Percentiles rank a stretch among this genome's conserved stretches.
phyloP scores from a whole-genome alignment of 495 filamentous ascomycete genomes.

The Aspergillus leporis region DNA sequence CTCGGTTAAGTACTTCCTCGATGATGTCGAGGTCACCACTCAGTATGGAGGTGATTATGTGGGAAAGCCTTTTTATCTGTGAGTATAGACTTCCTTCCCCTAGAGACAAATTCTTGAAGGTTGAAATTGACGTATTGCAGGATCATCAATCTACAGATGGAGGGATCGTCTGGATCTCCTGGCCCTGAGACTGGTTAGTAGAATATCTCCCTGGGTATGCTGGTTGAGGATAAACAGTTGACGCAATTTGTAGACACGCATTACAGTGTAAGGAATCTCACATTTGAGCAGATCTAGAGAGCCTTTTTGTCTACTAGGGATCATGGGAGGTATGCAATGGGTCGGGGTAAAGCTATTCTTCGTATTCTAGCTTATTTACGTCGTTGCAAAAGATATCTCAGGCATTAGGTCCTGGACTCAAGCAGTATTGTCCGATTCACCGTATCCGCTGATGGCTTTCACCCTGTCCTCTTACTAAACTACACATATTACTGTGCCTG shows the following conservation, averaged over 20 bases:
- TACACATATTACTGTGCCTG: too few relatives aligned
- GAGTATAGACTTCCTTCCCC: constrained; percentile 5
- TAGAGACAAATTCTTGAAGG: not conserved
- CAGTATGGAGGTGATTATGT: constrained; percentile 53
- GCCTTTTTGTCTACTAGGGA: not conserved
- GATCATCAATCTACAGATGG: constrained; percentile 34
- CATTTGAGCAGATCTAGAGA: constrained; percentile 15
- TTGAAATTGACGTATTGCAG: not conserved
- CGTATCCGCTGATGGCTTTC: too few relatives aligned
- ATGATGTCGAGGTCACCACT: constrained; percentile 48
- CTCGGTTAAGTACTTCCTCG: constrained; percentile 54
- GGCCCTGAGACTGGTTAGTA: constrained; percentile 28
- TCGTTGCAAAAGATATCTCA: too few relatives aligned
- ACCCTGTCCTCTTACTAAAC: too few relatives aligned
- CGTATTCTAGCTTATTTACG: too few relatives aligned
- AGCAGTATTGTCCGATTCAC: too few relatives aligned
- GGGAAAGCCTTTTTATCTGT: constrained; percentile 41
- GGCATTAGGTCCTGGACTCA: too few relatives aligned
- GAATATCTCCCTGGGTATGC: not conserved
- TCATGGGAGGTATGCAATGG: not conserved
- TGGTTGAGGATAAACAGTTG: not conserved
- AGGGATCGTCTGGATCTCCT: constrained; percentile 29
- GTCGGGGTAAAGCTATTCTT: too few relatives aligned
- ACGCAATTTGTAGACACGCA: constrained; percentile 7
- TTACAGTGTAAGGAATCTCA: constrained; percentile 15